Evolutionary conservation across 225 moss, liverwort and hornwort species (phyloP).

Genomic region (Pseudisothecium myosuroides): DNA sequence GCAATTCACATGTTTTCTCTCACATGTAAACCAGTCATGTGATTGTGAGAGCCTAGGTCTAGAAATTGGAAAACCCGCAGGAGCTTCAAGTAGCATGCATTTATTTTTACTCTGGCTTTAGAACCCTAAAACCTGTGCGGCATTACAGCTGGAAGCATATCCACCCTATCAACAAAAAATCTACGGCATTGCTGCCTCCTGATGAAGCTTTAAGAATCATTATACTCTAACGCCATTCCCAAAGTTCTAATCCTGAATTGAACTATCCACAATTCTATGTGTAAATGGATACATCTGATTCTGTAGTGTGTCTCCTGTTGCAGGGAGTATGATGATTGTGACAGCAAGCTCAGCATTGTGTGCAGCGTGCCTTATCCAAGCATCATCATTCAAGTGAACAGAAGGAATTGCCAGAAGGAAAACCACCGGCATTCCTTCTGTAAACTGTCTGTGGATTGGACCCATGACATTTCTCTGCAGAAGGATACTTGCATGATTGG

Average conservation of each 20-base stretch:
- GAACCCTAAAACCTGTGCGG: neutral
- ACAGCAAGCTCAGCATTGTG: slow-evolving; percentile 18
- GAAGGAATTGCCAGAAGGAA: neutral
- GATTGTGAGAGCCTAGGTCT: neutral
- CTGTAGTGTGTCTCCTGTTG: neutral
- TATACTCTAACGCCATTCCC: neutral
- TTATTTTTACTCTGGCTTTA: neutral
- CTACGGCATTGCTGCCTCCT: neutral
- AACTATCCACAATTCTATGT: neutral
- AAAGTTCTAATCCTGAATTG: neutral
- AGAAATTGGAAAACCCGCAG: neutral
- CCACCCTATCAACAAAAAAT: neutral
- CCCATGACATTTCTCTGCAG: neutral
- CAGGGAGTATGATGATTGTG: slow-evolving; percentile 11
- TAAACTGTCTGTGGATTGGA: neutral
- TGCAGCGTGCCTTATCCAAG: neutral
- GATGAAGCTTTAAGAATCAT: neutral
- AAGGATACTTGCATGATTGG: neutral
- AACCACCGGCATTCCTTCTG: neutral
- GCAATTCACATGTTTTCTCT: neutral
- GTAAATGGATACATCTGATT: neutral
- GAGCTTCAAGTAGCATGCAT: neutral
- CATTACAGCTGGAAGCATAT: neutral
- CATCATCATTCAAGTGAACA: neutral
- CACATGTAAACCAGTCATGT: neutral